These are phyloP conservation scores for Anthoceros angustus DNA, from an alignment of 225 moss, liverwort and hornwort species.

Conservation along the genomic window DNA sequence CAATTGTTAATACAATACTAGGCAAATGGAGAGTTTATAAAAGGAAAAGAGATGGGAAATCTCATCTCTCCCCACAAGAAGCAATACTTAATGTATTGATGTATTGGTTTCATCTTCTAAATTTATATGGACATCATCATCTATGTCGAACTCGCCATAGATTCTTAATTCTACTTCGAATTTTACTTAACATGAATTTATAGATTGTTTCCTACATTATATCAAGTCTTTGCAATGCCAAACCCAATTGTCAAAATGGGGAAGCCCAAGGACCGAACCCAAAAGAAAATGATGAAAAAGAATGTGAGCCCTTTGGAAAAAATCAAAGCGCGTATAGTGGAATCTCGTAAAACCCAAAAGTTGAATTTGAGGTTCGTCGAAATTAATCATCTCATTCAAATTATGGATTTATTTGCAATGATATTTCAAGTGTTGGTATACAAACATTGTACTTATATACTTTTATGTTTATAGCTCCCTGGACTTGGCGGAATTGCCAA, in stretches of 20 bases:
- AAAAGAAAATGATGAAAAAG: background rate
- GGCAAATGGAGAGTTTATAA: too few relatives aligned
- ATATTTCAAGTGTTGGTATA: background rate
- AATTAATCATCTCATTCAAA: background rate
- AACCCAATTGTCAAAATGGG: background rate
- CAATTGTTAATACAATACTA: too few relatives aligned
- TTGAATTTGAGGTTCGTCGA: slow-evolving; percentile 43
- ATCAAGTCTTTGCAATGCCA: background rate
- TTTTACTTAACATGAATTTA: too few relatives aligned
- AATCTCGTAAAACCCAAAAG: slow-evolving; percentile 53
- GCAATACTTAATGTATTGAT: too few relatives aligned
- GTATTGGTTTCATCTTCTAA: too few relatives aligned
- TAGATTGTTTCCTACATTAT: too few relatives aligned
- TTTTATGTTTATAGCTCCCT: slow-evolving; percentile 3
- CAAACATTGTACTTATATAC: background rate
- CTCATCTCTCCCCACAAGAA: too few relatives aligned
- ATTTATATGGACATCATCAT: too few relatives aligned
- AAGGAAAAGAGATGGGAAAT: too few relatives aligned
- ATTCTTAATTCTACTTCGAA: too few relatives aligned
- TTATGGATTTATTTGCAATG: background rate
- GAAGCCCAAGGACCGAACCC: background rate
- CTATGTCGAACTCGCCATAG: too few relatives aligned
- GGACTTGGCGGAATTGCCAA: slow-evolving; percentile 15
- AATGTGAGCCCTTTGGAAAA: slow-evolving; percentile 27
- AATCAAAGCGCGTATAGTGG: slow-evolving; percentile 62